phyloP scores from a whole-genome alignment of 257 asterid genomes.

The Solanum paucissectum region DNA sequence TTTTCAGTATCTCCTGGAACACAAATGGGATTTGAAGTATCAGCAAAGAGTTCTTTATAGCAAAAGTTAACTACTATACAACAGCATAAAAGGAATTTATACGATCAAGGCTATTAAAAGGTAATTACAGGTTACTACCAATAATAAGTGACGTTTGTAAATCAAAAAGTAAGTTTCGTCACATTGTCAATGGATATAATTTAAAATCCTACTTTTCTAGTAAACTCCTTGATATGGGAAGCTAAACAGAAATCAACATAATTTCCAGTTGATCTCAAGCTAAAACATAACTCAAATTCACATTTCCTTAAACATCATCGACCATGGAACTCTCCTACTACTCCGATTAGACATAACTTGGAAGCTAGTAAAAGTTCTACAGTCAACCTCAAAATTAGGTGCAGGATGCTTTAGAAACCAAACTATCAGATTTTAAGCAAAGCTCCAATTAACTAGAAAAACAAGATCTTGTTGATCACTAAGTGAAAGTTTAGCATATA shows the following conservation, averaged over 20 bases:
- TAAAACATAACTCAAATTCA: background rate
- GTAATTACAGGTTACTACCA: background rate
- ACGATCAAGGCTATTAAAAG: background rate
- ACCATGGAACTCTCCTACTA: background rate
- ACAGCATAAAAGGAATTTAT: background rate
- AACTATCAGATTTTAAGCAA: background rate
- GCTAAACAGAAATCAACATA: background rate
- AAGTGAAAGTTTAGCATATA: background rate
- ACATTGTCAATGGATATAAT: background rate
- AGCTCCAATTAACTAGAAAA: background rate
- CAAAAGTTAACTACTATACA: background rate
- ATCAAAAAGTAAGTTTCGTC: background rate
- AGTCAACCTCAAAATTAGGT: background rate
- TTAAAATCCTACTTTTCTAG: background rate
- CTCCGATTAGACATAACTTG: background rate
- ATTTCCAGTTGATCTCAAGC: background rate
- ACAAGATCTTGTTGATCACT: background rate
- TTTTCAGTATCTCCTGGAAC: slow-evolving; percentile 18
- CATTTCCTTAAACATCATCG: background rate
- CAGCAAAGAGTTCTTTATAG: background rate
- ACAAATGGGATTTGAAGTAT: background rate
- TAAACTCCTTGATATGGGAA: background rate
- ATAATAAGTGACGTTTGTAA: background rate
- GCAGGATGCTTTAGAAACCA: background rate
- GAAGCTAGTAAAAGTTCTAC: background rate